Conservation (phyloP, 139 green algal species). For the Micractinium sp. region DNA sequence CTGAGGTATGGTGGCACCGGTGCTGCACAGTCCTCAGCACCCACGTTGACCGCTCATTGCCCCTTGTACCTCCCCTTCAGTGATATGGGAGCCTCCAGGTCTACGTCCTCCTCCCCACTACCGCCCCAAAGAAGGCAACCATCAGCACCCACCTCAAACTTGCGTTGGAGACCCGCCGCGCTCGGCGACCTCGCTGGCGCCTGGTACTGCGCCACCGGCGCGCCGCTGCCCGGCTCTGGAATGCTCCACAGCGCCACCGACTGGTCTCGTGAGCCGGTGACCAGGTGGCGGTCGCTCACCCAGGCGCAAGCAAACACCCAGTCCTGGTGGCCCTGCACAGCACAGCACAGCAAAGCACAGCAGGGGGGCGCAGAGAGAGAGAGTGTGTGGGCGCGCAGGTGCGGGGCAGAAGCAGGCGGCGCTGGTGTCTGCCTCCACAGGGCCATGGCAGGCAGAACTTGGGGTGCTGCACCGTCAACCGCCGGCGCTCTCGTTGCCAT, state of each 20-base stretch:
- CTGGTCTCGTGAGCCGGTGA: slow-evolving; percentile 54
- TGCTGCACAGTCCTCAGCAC: not conserved
- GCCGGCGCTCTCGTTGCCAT: too few species aligned
- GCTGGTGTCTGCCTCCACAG: too few species aligned
- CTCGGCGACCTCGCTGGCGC: not conserved
- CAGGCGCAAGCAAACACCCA: slow-evolving; percentile 80
- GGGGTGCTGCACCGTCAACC: not conserved
- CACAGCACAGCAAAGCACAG: not conserved
- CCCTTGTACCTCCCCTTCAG: not conserved
- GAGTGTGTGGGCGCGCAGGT: not conserved
- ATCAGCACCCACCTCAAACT: slow-evolving; percentile 19
- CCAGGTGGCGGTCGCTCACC: slow-evolving; percentile 65
- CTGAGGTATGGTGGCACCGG: too few species aligned
- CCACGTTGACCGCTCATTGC: not conserved
- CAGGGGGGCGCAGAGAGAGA: not conserved
- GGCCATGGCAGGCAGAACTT: not conserved
- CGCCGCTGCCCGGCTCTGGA: not conserved
- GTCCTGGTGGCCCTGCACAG: slow-evolving; percentile 65
- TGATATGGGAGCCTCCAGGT: not conserved
- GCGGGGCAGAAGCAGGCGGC: not conserved
- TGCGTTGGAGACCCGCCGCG: not conserved
- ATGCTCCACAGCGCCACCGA: slow-evolving; percentile 43
- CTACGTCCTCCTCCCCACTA: not conserved
- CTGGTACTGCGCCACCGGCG: slow-evolving; percentile 2
- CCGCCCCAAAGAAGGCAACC: not conserved